Evolutionary conservation across 305 asterid species (phyloP).

Genomic region (Plantago lanceolata): DNA sequence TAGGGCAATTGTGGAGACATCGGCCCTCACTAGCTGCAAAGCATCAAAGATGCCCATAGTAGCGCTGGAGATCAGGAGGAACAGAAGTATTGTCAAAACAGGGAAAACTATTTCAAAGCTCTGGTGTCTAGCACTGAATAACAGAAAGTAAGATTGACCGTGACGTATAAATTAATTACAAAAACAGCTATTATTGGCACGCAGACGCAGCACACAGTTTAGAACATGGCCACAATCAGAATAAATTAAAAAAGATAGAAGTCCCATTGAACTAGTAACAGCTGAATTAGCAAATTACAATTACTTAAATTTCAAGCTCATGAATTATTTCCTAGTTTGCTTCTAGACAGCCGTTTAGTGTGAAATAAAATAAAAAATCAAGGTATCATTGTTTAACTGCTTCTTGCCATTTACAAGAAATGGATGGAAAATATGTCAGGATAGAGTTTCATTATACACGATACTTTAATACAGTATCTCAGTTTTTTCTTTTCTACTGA

Average conservation of each 20-base stretch:
- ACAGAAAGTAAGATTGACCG: neutral
- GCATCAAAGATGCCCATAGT: constrained; percentile 94
- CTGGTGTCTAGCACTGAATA: neutral
- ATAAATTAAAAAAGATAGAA: too few relatives aligned
- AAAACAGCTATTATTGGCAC: neutral
- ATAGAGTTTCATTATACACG: too few relatives aligned
- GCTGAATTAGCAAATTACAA: neutral
- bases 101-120: constrained; percentile 3
- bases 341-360: too few relatives aligned
- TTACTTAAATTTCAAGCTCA: neutral
- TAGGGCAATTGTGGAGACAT: constrained; percentile 80
- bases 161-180: neutral
- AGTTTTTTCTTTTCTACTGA: too few relatives aligned
- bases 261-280: neutral
- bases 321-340: neutral
- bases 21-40: constrained; percentile 82
- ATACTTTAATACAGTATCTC: too few relatives aligned
- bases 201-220: neutral
- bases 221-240: neutral
- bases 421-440: too few relatives aligned
- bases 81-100: constrained; percentile 19
- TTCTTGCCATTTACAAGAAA: too few relatives aligned
- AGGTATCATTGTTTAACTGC: too few relatives aligned
- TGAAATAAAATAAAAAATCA: too few relatives aligned
- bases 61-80: constrained; percentile 47